phyloP scores from a whole-genome alignment of 305 asterid species.

The Coffea humblotiana region DNA sequence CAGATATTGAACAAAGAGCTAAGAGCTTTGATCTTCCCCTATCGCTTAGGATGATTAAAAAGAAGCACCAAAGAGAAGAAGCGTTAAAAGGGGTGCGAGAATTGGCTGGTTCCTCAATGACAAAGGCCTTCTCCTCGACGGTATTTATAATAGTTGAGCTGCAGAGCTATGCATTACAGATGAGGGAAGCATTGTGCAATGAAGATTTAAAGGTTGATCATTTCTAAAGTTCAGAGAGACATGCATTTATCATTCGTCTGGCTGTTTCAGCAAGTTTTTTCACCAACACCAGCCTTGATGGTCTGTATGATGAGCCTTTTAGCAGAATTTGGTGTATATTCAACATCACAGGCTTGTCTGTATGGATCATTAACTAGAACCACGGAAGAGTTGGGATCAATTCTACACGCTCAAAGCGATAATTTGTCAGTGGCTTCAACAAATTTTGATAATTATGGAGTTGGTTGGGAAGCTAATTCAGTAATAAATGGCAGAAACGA shows the following conservation, averaged over 20 bases:
- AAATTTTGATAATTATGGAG: background rate
- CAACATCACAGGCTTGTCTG: constrained; percentile 31
- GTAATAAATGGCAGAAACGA: background rate
- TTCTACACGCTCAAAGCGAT: background rate
- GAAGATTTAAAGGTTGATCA: constrained; percentile 56
- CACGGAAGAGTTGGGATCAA: background rate
- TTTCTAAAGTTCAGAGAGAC: constrained; percentile 54
- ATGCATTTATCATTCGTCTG: constrained; percentile 70
- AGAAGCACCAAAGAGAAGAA: constrained; percentile 49
- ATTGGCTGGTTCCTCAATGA: constrained; percentile 43
- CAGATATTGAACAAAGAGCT: constrained; percentile 63
- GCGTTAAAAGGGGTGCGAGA: constrained; percentile 33
- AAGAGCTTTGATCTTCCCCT: constrained; percentile 69
- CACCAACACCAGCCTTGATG: constrained; percentile 73
- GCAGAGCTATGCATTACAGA: constrained; percentile 63
- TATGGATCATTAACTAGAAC: constrained; percentile 13
- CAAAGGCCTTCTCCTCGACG: constrained; percentile 69
- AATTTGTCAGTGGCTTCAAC: background rate
- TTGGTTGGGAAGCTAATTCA: background rate
- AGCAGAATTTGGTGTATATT: constrained; percentile 59
- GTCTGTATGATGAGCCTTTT: constrained; percentile 65
- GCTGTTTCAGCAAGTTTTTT: constrained; percentile 82
- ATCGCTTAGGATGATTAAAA: constrained; percentile 80
- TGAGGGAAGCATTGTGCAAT: constrained; percentile 59
- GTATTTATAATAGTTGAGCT: constrained; percentile 68